Base-by-base conservation (phyloP, 73 alveolate species). In the Blepharisma stoltei region DNA sequence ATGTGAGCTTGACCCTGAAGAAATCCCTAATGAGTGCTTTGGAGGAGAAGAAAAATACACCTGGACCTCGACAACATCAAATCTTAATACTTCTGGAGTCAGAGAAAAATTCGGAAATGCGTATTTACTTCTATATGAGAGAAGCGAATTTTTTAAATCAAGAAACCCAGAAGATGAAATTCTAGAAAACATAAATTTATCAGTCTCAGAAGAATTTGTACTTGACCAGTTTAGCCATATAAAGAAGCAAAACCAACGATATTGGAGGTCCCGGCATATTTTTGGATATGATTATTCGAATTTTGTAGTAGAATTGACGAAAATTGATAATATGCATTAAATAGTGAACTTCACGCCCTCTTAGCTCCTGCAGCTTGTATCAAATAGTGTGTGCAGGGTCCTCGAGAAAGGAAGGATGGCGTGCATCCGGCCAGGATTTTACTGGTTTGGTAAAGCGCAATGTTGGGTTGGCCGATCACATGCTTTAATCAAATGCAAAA, bases 21-120 rank as follows among this genome's bases (percentile, higher is more conserved):
- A 87, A 46, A 78, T 97, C 14, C 91, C 91, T 60, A 27, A 25
- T 4, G 99, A 97, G 82, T 94, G 98, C 71, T 97, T 85, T 90
- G 99, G 99, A 46, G 86, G 55, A 44, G 32, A 32, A 80, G 85
- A 84, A 69, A 69, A 69, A 44, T 69, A 9, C 4, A 69, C 71
- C 32, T 69, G 79, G 79, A 9, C 55, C 32, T 69, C 65, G 21
- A 14, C 23, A 1, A 8, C 14, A 0, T 18, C 73, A 18, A 60
- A 60, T 25, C 0, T 38, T 3, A n/a, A n/a, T 18, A 60, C 14
- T 25, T 7, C 60, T n/a, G 65, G 43, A 0, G 45, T 69, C 60
- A 69, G 79, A 5, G 79, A 69, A 46, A 69, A 69, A 46, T 69
- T 71, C 50, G 84, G 83, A 54, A 93, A 92, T 81, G 98, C 96